Evolutionary conservation across 345 rosid species (phyloP).

Genomic region (Chamaenerion angustifolium): DNA sequence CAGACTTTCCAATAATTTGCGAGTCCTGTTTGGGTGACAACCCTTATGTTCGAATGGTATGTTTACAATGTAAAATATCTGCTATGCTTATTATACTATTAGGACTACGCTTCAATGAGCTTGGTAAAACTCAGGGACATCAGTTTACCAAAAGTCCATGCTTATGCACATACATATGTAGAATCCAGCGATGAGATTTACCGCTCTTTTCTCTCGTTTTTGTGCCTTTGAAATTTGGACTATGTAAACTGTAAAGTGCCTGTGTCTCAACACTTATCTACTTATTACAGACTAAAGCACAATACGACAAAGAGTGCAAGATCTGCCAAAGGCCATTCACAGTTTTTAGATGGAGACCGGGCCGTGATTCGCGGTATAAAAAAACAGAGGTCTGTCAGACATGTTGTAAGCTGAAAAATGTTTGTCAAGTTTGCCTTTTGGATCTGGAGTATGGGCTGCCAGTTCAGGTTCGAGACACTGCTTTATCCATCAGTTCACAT

Average conservation of each 20-base stretch:
- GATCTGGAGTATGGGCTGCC: conserved; percentile 96
- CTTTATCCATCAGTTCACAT: conserved; percentile 61
- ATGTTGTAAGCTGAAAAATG: conserved; percentile 86
- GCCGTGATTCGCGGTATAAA: conserved; percentile 81
- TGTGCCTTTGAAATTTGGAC: not conserved
- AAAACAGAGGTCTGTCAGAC: conserved; percentile 90
- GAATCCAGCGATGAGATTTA: no score
- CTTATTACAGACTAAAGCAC: conserved; percentile 50
- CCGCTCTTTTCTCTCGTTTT: no score
- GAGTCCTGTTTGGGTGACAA: conserved; percentile 98
- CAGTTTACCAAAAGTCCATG: no score
- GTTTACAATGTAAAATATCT: not conserved
- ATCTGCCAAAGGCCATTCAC: conserved; percentile 91
- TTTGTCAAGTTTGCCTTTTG: conserved; percentile 95
- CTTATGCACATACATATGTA: no score
- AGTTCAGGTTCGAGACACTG: conserved; percentile 85
- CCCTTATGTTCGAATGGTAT: conserved; percentile 89
- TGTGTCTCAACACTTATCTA: not conserved
- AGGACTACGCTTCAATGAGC: not conserved
- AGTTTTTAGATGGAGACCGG: conserved; percentile 93
- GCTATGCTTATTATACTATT: not conserved
- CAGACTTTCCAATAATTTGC: conserved; percentile 86
- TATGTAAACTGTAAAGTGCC: not conserved
- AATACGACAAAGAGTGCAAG: conserved; percentile 93
- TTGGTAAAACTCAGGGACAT: not conserved